Base-by-base conservation (phyloP, 2,329 filamentous ascomycete genomes). In the Aspergillus cejpii region DNA sequence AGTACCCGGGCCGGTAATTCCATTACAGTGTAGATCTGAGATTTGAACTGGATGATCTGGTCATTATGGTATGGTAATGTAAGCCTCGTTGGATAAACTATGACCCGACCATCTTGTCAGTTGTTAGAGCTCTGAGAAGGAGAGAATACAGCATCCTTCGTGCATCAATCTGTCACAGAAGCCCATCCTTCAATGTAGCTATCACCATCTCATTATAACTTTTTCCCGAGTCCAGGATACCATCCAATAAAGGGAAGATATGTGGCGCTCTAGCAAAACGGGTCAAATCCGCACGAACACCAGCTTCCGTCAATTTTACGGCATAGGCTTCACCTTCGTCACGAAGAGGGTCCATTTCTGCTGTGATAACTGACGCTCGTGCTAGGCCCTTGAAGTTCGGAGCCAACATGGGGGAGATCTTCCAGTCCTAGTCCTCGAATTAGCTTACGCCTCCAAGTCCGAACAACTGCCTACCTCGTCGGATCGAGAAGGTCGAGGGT, bases 241-340 rank as follows among this genome's bases (percentile, higher is more conserved):
- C 63, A 45, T 65, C 63, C 27, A 67, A 41, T 11, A 21, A 23
- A 19, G 50, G 31, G 36, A 67, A 60, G 1, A 57, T 57, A 52
- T 70, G 67, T 4, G 67, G 63, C n/a, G 55, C 63, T 4, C 66
- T 63, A 14, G 49, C 44, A 40, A 61, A 58, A 21, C 60, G 57
- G 34, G 59, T 56, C 34, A 63, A 14, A 24, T 65, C 59, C 26
- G 63, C 65, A 40, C 55, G 48, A 40, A 57, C 61, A 2, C 64
- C 66, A 6, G 65, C 65, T 37, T 55, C 60, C 44, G 59, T 56
- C 46, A 71, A 48, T 44, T 66, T 70, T 12, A 48, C 60, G 3
- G 59, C 66, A 52, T 69, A 70, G 7, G 55, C 58, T 46, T 67
- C 67, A 12, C 63, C 68, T 54, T 71, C 67, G 34, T 70, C 66